Base-by-base conservation (phyloP, 2,329 filamentous ascomycete genomes). In the Cladosporium sp. region DNA sequence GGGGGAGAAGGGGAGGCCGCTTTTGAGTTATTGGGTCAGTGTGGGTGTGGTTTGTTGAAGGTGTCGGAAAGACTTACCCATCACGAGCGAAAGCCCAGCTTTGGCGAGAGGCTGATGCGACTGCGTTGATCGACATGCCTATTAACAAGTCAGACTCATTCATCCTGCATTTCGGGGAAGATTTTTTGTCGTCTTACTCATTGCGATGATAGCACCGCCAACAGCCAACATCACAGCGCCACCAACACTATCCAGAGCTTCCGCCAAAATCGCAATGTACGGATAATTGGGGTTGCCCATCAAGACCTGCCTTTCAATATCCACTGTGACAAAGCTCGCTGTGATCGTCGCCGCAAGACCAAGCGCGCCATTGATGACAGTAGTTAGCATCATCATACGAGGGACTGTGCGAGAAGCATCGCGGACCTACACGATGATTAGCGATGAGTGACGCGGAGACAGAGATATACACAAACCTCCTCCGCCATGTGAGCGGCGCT, bases 41-140 rank as follows among this genome's bases (percentile, higher is more conserved):
- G 26, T 26, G 43, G 21, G 6, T n/a, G 18, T 21, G 18, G 18
- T 56, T 4, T 6, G 5, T 5, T n/a, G 16, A 28, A 10, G 14
- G 26, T n/a, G 6, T 7, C 11, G 48, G 6, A 3, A 26, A 51
- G 48, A 51, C 51, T 34, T 56, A 56, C 54, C 54, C 54, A 64
- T 82, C 80, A 26, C 79, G 76, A n/a, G 80, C 78, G 66, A 82
- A 81, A 0, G 79, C 78, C 60, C 73, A 82, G 8, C 76, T 71
- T 72, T 80, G 78, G 14, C 78, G 76, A 14, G 78, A 79, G 4
- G 78, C 77, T 2, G 79, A 76, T 36, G 79, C 78, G 16, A 79
- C 66, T 25, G 76, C 69, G 13, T 74, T 77, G 18, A 79, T 36
- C 18, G 54, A 11, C 54, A 57, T 57, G 18, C 54, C 54, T 57